phyloP scores from a whole-genome alignment of 495 filamentous ascomycete genomes.

The Daldinia bambusicola region DNA sequence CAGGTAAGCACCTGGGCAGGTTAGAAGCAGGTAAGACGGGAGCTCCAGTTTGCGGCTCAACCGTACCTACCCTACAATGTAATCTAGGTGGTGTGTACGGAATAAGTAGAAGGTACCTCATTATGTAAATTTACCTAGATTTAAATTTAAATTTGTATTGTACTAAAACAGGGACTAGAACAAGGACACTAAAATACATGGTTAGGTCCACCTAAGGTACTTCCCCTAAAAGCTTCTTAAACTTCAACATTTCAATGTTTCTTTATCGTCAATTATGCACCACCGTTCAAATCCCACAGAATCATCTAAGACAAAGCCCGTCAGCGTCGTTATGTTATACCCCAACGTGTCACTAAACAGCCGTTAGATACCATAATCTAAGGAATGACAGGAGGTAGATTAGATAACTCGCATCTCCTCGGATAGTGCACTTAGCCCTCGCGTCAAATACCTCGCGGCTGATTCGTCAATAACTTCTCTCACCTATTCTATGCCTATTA shows the following conservation, averaged over 20 bases:
- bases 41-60: slow-evolving; percentile 42
- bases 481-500: not conserved
- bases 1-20: slow-evolving; percentile 1
- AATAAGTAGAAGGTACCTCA: not conserved
- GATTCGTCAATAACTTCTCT: slow-evolving; percentile 29
- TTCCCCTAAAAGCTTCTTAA: slow-evolving; percentile 1
- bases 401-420: slow-evolving; percentile 27
- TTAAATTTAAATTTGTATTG: not conserved
- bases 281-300: slow-evolving; percentile 4
- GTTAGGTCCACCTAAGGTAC: not conserved
- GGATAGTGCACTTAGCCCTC: slow-evolving; percentile 46
- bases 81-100: not conserved
- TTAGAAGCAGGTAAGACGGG: too few relatives aligned
- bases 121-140: too few relatives aligned
- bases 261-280: slow-evolving; percentile 17
- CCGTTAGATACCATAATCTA: slow-evolving; percentile 32
- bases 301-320: slow-evolving; percentile 36
- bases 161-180: not conserved
- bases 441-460: slow-evolving; percentile 9
- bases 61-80: not conserved
- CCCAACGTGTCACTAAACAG: slow-evolving; percentile 24
- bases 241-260: slow-evolving; percentile 1
- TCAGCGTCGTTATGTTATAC: slow-evolving; percentile 18
- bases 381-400: not conserved
- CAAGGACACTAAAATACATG: too few relatives aligned